Conservation (phyloP, 2,329 filamentous ascomycete species). For the Ceratocystis colombiana region DNA sequence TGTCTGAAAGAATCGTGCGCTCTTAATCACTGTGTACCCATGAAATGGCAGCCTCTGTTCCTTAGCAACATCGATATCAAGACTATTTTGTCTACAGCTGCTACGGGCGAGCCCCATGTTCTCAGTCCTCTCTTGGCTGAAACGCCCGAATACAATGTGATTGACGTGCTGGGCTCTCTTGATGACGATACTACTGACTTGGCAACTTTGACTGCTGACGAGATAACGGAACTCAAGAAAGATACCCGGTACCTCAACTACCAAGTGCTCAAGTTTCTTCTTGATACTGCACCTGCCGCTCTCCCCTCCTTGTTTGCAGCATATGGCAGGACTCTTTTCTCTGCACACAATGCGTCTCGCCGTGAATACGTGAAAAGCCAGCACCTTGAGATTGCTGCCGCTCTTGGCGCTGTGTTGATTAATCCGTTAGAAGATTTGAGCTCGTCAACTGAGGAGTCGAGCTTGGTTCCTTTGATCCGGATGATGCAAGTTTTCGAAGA, state of each 20-base stretch:
- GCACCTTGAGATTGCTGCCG: slow-evolving; percentile 48
- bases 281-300: slow-evolving; percentile 67
- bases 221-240: slow-evolving; percentile 12
- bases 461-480: slow-evolving; percentile 73
- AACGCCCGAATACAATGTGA: slow-evolving; percentile 21
- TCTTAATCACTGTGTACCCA: slow-evolving; percentile 62
- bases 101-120: slow-evolving; percentile 13
- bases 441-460: slow-evolving; percentile 39
- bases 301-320: slow-evolving; percentile 81
- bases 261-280: slow-evolving; percentile 61
- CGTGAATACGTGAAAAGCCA: slow-evolving; percentile 50
- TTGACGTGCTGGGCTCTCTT: slow-evolving; percentile 27
- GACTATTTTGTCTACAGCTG: slow-evolving; percentile 13
- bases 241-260: slow-evolving; percentile 57
- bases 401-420: slow-evolving; percentile 61
- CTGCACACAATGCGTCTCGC: slow-evolving; percentile 49
- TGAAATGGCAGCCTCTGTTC: slow-evolving; percentile 46
- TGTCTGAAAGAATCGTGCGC: slow-evolving; percentile 78
- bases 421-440: slow-evolving; percentile 33
- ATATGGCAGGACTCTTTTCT: slow-evolving; percentile 69
- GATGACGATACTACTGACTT: slow-evolving; percentile 30
- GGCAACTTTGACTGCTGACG: slow-evolving; percentile 2
- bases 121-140: slow-evolving; percentile 17
- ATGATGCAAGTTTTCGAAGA: slow-evolving; percentile 69
- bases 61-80: slow-evolving; percentile 9